Evolutionary conservation across 345 rosid species (phyloP).

Genomic region (Gossypium herbaceum): DNA sequence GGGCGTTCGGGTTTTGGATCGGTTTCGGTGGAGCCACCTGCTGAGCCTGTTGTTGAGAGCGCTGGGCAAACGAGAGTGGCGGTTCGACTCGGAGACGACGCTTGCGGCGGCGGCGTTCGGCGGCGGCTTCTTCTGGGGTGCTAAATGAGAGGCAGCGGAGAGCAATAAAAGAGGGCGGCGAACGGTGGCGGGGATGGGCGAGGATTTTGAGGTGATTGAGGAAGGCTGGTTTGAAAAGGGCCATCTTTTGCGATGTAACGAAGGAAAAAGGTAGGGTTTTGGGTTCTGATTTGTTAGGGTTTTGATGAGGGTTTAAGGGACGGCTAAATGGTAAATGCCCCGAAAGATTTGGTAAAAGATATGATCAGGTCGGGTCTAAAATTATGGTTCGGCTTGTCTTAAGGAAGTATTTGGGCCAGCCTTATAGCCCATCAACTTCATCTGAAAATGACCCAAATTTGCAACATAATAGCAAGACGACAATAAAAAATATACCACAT

Average conservation of each 20-base stretch:
- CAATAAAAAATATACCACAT: too few relatives aligned
- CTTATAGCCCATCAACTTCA: too few relatives aligned
- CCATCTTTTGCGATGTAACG: constrained; percentile 24
- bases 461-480: too few relatives aligned
- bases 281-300: neutral
- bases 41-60: constrained; percentile 42
- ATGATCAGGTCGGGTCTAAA: neutral
- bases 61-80: constrained; percentile 59
- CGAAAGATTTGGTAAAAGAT: neutral
- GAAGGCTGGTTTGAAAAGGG: constrained; percentile 50
- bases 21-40: constrained; percentile 45
- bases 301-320: neutral
- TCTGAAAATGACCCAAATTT: too few relatives aligned
- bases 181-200: constrained; percentile 28
- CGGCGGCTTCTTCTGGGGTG: constrained; percentile 83
- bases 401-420: too few relatives aligned
- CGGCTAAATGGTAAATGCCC: neutral
- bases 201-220: constrained; percentile 45
- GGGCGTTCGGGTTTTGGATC: constrained; percentile 76
- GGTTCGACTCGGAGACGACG: constrained; percentile 86
- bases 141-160: constrained; percentile 62
- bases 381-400: too few relatives aligned
- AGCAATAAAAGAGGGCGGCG: constrained; percentile 18
- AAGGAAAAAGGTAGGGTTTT: neutral
- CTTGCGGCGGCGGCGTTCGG: constrained; percentile 87